These are phyloP conservation scores for Lentinus brumalis DNA, from an alignment of 768 basidiomycete species.

Conservation along the genomic window DNA sequence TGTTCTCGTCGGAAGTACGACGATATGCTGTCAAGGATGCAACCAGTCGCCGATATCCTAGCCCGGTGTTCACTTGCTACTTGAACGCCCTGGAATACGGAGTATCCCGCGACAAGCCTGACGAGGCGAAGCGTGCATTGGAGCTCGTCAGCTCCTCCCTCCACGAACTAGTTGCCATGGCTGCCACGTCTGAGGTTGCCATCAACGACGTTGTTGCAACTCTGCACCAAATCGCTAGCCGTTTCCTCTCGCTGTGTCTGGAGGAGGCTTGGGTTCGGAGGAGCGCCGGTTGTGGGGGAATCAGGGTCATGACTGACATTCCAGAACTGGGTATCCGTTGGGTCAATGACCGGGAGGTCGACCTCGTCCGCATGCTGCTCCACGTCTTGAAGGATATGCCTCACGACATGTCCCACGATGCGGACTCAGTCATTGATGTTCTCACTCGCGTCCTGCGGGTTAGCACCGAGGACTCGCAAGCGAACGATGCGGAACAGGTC, in stretches of 20 bases:
- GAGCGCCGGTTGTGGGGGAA: slow-evolving; percentile 85
- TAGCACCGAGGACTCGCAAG: slow-evolving; percentile 45
- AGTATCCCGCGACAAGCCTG: slow-evolving; percentile 63
- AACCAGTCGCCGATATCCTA: slow-evolving; percentile 54
- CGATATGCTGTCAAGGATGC: slow-evolving; percentile 56
- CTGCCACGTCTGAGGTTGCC: slow-evolving; percentile 45
- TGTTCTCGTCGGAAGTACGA: slow-evolving; percentile 77
- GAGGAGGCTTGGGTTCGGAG: slow-evolving; percentile 91
- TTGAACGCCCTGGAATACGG: slow-evolving; percentile 83
- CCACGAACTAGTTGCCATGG: slow-evolving; percentile 63
- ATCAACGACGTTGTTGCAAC: slow-evolving; percentile 63
- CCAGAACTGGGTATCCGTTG: slow-evolving; percentile 74
- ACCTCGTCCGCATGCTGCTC: slow-evolving; percentile 86
- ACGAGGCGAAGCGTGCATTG: slow-evolving; percentile 62
- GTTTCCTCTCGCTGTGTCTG: slow-evolving; percentile 84
- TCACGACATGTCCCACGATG: slow-evolving; percentile 80
- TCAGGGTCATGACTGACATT: slow-evolving; percentile 75
- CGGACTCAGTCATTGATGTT: slow-evolving; percentile 78
- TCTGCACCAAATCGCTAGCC: slow-evolving; percentile 79
- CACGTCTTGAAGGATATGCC: slow-evolving; percentile 96
- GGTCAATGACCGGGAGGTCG: slow-evolving; percentile 85
- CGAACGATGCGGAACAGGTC: slow-evolving; percentile 21
- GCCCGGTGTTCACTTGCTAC: slow-evolving; percentile 63
- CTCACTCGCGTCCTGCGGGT: slow-evolving; percentile 67
- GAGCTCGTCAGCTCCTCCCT: slow-evolving; percentile 64